Percentiles rank a stretch among this genome's conserved stretches.
phyloP scores from a whole-genome alignment of 805 yeast species.

The Cyberlindnera bimundalis region DNA sequence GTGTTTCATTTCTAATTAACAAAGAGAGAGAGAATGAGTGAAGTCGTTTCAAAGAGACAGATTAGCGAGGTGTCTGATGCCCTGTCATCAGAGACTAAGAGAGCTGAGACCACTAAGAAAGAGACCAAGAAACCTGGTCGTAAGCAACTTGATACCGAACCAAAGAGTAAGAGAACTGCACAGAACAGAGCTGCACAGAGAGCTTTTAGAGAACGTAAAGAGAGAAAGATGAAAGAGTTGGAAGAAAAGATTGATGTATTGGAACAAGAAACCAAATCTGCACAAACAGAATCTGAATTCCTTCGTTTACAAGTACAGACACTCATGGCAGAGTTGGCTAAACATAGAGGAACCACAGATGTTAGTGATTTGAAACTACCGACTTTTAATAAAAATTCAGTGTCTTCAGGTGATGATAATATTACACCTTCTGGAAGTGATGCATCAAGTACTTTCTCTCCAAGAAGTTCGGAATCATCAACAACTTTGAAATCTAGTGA shows the following conservation, averaged over 20 bases:
- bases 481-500: constrained; percentile 10
- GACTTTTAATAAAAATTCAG: background rate
- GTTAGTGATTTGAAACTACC: constrained; percentile 29
- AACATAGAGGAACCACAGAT: constrained; percentile 43
- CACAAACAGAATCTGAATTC: constrained; percentile 68
- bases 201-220: constrained; percentile 94
- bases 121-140: constrained; percentile 65
- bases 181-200: constrained; percentile 99
- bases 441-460: constrained; percentile 19
- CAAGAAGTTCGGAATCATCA: constrained; percentile 15
- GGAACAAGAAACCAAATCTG: constrained; percentile 68
- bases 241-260: constrained; percentile 72
- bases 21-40: constrained; percentile 7
- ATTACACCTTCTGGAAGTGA: constrained; percentile 18
- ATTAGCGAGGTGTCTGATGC: constrained; percentile 10
- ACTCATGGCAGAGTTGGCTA: constrained; percentile 65
- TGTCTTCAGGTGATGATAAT: too few relatives aligned
- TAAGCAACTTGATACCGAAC: constrained; percentile 73
- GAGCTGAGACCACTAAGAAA: constrained; percentile 20
- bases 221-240: constrained; percentile 76
- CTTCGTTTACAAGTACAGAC: constrained; percentile 73
- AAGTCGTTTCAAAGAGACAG: constrained; percentile 15
- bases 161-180: constrained; percentile 87
- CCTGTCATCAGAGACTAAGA: constrained; percentile 14
- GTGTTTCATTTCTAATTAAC: too few relatives aligned